Conservation (phyloP, 2,329 filamentous ascomycete genomes). For the Dactylellina cionopaga region DNA sequence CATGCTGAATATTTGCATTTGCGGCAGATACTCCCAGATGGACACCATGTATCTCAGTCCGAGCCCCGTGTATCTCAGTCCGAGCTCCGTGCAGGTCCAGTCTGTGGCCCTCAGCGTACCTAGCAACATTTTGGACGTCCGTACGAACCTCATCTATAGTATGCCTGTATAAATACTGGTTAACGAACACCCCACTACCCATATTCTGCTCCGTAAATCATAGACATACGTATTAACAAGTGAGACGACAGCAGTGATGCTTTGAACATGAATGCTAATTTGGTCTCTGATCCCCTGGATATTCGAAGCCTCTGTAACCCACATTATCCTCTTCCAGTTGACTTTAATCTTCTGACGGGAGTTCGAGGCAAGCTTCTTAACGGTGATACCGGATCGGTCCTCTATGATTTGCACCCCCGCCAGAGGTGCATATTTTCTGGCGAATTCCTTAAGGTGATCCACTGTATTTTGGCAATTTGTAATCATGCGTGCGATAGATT, state of each 20-base stretch:
- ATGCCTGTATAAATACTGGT: constrained; percentile 19
- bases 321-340: constrained; percentile 48
- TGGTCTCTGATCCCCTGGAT: constrained; percentile 51
- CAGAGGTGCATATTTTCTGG: constrained; percentile 38
- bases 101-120: constrained; percentile 32
- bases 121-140: constrained; percentile 29
- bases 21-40: constrained; percentile 37
- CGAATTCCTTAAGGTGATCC: constrained; percentile 42
- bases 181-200: background rate
- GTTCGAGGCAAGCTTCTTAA: constrained; percentile 33
- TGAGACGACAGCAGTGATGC: constrained; percentile 47
- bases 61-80: constrained; percentile 26
- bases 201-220: no score
- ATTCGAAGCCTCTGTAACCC: constrained; percentile 39
- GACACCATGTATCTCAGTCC: constrained; percentile 33
- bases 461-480: constrained; percentile 41
- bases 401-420: constrained; percentile 45
- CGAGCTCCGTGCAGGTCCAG: constrained; percentile 31
- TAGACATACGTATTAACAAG: constrained; percentile 51
- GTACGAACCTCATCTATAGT: constrained; percentile 21
- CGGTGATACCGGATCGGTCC: constrained; percentile 20
- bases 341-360: constrained; percentile 39
- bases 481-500: constrained; percentile 40
- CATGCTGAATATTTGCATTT: constrained; percentile 25
- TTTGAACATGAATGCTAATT: constrained; percentile 51